phyloP scores from a whole-genome alignment of 1,284 basidiomycete genomes.

The Rhodotorula sp. region DNA sequence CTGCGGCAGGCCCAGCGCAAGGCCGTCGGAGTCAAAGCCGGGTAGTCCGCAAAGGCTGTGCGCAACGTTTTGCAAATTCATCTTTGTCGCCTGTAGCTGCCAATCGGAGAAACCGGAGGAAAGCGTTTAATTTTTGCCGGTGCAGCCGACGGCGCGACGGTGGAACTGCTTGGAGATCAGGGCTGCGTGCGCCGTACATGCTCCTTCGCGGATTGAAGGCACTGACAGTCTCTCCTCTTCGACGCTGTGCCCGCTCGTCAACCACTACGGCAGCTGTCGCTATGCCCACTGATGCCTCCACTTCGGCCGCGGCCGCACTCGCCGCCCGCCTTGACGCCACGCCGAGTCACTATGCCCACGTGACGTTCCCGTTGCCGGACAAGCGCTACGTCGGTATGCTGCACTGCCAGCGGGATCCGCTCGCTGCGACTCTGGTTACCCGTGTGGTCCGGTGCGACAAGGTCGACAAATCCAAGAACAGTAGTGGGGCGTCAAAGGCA shows the following conservation, averaged over 20 bases:
- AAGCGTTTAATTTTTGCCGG: neutral
- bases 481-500: neutral
- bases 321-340: neutral
- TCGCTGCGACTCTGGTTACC: conserved; percentile 33
- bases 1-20: conserved; percentile 33
- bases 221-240: neutral
- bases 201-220: neutral
- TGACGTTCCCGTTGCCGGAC: conserved; percentile 37
- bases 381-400: conserved; percentile 43
- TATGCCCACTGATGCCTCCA: neutral
- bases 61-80: neutral
- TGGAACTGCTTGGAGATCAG: neutral
- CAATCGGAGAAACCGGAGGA: neutral
- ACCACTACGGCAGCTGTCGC: neutral
- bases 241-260: neutral
- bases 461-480: conserved; percentile 1
- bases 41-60: neutral
- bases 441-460: conserved; percentile 37
- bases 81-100: neutral
- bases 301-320: neutral
- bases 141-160: no score
- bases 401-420: conserved; percentile 42
- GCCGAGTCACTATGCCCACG: conserved; percentile 26
- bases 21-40: conserved; percentile 1
- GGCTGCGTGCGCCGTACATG: neutral